These are phyloP conservation scores for Gamsiella multidivaricata DNA, from an alignment of 192 early-diverging fungal genomes.

Conservation along the genomic window DNA sequence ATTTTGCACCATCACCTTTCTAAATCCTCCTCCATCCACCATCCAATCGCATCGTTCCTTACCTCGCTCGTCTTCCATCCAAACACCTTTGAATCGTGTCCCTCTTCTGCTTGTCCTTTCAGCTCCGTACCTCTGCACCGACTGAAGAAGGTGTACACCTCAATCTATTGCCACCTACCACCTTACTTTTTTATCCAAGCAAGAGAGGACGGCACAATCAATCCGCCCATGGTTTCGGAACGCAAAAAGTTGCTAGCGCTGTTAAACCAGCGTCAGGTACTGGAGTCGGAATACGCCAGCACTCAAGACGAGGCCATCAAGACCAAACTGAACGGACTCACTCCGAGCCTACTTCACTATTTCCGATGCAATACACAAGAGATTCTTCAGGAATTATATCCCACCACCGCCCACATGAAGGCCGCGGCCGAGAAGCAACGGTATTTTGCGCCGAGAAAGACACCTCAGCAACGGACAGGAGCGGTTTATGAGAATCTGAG, in stretches of 20 bases:
- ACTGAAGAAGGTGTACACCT: too few species aligned
- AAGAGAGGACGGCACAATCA: neutral
- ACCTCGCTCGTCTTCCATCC: too few species aligned
- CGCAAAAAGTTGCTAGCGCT: conserved; percentile 35
- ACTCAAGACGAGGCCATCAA: neutral
- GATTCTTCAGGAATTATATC: conserved; percentile 1
- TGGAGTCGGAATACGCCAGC: conserved; percentile 11
- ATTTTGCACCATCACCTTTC: too few species aligned
- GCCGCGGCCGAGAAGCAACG: conserved; percentile 27
- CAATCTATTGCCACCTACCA: neutral
- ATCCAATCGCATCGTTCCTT: too few species aligned
- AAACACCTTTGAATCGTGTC: neutral
- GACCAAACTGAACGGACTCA: conserved; percentile 1
- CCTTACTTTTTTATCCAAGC: neutral
- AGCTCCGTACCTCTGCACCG: neutral
- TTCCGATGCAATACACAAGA: conserved; percentile 11
- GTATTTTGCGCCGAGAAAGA: conserved; percentile 26
- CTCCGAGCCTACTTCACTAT: conserved; percentile 5
- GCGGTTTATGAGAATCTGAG: conserved; percentile 25
- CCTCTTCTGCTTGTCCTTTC: neutral
- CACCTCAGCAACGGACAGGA: neutral
- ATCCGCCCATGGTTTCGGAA: conserved; percentile 25
- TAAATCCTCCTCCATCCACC: too few species aligned
- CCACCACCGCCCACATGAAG: conserved; percentile 20
- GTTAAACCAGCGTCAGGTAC: conserved; percentile 8